A percentile compares a stretch with the other conserved stretches of the same genome.
These are phyloP conservation scores for Backusella psychrophila DNA, from an alignment of 192 early-diverging fungal genomes.

Conservation along the genomic window DNA sequence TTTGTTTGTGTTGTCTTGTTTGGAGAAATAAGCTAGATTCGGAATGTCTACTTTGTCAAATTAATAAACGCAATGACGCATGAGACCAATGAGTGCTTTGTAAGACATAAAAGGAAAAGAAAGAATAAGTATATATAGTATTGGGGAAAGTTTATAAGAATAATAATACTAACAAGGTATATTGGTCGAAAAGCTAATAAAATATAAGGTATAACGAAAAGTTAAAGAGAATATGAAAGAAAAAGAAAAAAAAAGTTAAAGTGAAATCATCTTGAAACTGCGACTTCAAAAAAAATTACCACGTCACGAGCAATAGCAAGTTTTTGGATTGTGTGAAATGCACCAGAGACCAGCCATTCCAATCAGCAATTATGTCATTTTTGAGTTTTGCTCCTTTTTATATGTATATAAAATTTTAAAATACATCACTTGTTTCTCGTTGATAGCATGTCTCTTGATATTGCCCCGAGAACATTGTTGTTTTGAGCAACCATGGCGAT, in stretches of 20 bases:
- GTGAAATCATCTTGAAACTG: not conserved
- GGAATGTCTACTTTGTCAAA: not conserved
- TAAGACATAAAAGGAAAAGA: not conserved
- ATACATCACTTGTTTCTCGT: too few species aligned
- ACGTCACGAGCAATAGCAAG: not conserved
- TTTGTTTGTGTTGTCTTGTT: not conserved
- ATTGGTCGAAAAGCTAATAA: not conserved
- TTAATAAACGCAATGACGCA: not conserved
- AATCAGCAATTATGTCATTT: too few species aligned
- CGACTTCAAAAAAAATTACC: not conserved
- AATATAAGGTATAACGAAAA: not conserved
- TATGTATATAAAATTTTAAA: too few species aligned
- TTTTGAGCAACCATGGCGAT: too few species aligned
- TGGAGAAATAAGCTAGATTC: not conserved
- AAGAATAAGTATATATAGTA: not conserved
- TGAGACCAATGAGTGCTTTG: not conserved
- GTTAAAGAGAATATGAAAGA: not conserved
- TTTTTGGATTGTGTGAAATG: too few species aligned
- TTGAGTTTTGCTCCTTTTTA: too few species aligned
- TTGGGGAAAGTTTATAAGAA: not conserved
- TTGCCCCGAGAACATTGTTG: too few species aligned
- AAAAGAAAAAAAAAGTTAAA: not conserved
- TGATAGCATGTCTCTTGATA: too few species aligned
- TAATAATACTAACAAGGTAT: not conserved
- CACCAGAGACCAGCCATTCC: too few species aligned